Evolutionary conservation across 805 yeast genomes (phyloP).

Genomic region (Hanseniaspora valbyensis): DNA sequence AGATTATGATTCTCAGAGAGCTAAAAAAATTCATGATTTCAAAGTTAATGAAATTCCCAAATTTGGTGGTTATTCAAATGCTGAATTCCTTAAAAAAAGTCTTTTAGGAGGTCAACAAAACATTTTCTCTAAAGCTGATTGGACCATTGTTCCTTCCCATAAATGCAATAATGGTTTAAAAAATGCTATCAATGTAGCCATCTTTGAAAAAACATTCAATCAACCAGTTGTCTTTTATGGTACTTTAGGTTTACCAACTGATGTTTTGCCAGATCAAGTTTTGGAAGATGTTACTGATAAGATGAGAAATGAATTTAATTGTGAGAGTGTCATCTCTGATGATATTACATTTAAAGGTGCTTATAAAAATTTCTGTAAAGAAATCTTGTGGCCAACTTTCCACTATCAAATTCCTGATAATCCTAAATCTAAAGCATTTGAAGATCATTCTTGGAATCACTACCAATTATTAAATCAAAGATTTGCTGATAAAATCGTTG

Average conservation of each 20-base stretch:
- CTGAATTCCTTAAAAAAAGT: conserved; percentile 33
- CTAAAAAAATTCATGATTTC: conserved; percentile 21
- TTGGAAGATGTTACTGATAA: conserved; percentile 42
- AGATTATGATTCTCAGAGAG: conserved; percentile 24
- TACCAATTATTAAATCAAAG: conserved; percentile 64
- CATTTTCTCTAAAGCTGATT: conserved; percentile 44
- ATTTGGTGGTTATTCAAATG: conserved; percentile 69
- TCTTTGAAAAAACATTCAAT: conserved; percentile 31
- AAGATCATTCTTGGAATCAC: conserved; percentile 87
- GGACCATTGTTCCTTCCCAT: conserved; percentile 57
- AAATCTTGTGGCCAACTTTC: conserved; percentile 91
- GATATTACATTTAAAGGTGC: conserved; percentile 83
- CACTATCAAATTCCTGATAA: conserved; percentile 92
- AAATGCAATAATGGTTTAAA: conserved; percentile 82
- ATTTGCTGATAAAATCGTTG: conserved; percentile 66
- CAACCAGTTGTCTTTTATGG: conserved; percentile 65
- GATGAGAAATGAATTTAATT: conserved; percentile 40
- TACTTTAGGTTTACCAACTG: conserved; percentile 85
- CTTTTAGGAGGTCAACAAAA: conserved; percentile 32
- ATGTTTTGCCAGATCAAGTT: conserved; percentile 52
- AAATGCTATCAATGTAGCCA: conserved; percentile 66
- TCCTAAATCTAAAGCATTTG: conserved; percentile 87
- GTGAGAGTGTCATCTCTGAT: conserved; percentile 58
- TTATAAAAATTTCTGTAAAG: conserved; percentile 83
- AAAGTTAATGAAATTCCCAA: conserved; percentile 29